A percentile compares a stretch with the other conserved stretches of the same genome.
Conservation (phyloP, 2,329 filamentous ascomycete genomes). For the Pezicula carpinea region DNA sequence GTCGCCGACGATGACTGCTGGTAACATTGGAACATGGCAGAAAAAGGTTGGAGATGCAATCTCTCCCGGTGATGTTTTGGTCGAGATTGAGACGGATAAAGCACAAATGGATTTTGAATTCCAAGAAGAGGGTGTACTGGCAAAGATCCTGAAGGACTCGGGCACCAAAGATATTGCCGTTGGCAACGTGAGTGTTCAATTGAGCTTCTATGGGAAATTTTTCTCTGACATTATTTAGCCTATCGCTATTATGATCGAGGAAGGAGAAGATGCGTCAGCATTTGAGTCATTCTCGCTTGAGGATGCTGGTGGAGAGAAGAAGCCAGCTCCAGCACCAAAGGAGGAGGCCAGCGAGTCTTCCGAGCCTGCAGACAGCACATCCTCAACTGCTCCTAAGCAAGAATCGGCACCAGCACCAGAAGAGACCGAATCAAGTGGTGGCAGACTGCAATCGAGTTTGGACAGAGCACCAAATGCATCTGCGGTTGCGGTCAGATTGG, state of each 20-base stretch:
- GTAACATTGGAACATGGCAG: slow-evolving; percentile 96
- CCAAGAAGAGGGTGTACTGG: slow-evolving; percentile 94
- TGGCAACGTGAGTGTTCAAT: slow-evolving; percentile 71
- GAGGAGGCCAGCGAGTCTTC: slow-evolving; percentile 57
- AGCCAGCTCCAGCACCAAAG: slow-evolving; percentile 59
- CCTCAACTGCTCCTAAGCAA: slow-evolving; percentile 53
- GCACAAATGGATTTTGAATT: slow-evolving; percentile 99
- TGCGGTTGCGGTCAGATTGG: slow-evolving; percentile 73
- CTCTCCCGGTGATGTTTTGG: slow-evolving; percentile 87
- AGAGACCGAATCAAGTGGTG: slow-evolving; percentile 69
- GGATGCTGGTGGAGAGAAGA: slow-evolving; percentile 84
- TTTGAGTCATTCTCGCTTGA: slow-evolving; percentile 86
- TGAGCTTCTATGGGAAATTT: slow-evolving; percentile 12
- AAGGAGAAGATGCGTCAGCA: slow-evolving; percentile 78
- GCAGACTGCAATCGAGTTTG: slow-evolving; percentile 76
- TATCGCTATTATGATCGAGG: slow-evolving; percentile 91
- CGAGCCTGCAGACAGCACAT: slow-evolving; percentile 52
- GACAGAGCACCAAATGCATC: slow-evolving; percentile 74
- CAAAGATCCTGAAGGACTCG: slow-evolving; percentile 87
- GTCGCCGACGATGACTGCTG: slow-evolving; percentile 94
- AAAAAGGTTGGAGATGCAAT: slow-evolving; percentile 91
- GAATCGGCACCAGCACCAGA: slow-evolving; percentile 64
- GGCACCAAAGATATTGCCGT: slow-evolving; percentile 93
- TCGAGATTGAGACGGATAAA: slow-evolving; percentile 99
- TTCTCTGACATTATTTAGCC: slow-evolving; percentile 55